phyloP scores from a whole-genome alignment of 192 early-diverging fungal genomes.

The Gorgonomyces haynaldii region DNA sequence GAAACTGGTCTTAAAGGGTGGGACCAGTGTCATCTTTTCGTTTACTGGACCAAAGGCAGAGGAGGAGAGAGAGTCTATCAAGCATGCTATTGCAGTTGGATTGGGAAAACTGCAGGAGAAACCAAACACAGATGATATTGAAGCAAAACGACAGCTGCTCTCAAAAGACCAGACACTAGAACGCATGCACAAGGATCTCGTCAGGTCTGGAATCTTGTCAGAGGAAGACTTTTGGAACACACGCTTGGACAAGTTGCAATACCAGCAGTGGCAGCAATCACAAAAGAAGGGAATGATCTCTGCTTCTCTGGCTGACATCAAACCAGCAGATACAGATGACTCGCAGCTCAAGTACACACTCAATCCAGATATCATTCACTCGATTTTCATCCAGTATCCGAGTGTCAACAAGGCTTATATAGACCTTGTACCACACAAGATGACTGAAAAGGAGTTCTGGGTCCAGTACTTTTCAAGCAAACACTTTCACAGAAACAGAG shows the following conservation, averaged over 20 bases:
- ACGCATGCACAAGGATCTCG: constrained; percentile 67
- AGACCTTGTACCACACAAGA: constrained; percentile 66
- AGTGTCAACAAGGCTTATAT: constrained; percentile 73
- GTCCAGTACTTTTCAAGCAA: constrained; percentile 70
- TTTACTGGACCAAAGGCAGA: constrained; percentile 8
- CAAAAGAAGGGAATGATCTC: constrained; percentile 76
- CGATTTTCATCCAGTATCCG: constrained; percentile 84
- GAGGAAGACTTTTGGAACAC: constrained; percentile 92
- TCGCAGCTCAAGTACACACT: constrained; percentile 67
- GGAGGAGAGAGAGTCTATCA: constrained; percentile 18
- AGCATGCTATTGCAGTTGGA: constrained; percentile 49
- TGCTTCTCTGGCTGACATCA: constrained; percentile 46
- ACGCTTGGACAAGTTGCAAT: constrained; percentile 47
- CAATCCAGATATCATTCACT: constrained; percentile 78
- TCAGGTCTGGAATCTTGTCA: constrained; percentile 49
- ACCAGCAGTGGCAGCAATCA: constrained; percentile 53
- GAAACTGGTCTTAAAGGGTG: too few relatives aligned
- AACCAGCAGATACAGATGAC: constrained; percentile 38
- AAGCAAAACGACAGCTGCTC: not conserved
- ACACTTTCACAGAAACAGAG: constrained; percentile 75
- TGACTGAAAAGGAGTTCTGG: constrained; percentile 75
- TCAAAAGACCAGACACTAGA: too few relatives aligned
- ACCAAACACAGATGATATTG: constrained; percentile 6
- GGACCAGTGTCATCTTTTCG: constrained; percentile 21
- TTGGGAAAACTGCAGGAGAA: constrained; percentile 52